phyloP scores from a whole-genome alignment of 805 yeast genomes.

The Candida sphagnicola region DNA sequence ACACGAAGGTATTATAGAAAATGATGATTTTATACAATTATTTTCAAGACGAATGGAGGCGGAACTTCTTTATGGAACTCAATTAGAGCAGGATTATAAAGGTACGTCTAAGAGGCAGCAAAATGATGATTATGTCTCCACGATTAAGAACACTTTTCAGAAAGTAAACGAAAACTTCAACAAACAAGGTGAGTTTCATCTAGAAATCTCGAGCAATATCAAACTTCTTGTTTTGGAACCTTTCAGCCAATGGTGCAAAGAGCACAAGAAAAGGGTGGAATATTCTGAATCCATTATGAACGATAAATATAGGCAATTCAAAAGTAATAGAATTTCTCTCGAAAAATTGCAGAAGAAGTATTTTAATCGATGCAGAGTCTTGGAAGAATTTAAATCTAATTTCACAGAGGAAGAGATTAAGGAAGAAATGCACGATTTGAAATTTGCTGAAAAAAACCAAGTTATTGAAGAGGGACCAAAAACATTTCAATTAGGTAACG shows the following conservation, averaged over 20 bases:
- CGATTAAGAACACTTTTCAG: slow-evolving; percentile 59
- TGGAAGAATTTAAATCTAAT: slow-evolving; percentile 60
- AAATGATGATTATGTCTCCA: slow-evolving; percentile 57
- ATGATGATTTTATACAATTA: slow-evolving; percentile 61
- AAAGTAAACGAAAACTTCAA: slow-evolving; percentile 53
- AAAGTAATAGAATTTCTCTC: slow-evolving; percentile 41
- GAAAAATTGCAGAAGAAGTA: slow-evolving; percentile 63
- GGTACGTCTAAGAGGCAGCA: slow-evolving; percentile 40
- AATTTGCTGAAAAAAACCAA: slow-evolving; percentile 8
- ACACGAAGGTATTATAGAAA: slow-evolving; percentile 63
- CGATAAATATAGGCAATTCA: slow-evolving; percentile 50
- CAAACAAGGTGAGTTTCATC: slow-evolving; percentile 55
- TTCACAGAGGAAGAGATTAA: slow-evolving; percentile 41
- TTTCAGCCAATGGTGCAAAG: slow-evolving; percentile 69
- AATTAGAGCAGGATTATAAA: slow-evolving; percentile 33
- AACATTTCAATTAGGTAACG: slow-evolving; percentile 29
- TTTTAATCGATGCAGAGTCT: slow-evolving; percentile 70
- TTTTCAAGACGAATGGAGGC: slow-evolving; percentile 69
- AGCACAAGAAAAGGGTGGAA: slow-evolving; percentile 64
- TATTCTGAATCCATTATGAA: slow-evolving; percentile 53
- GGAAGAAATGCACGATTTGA: slow-evolving; percentile 23
- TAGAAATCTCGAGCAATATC: slow-evolving; percentile 60
- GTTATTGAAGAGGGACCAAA: slow-evolving; percentile 19
- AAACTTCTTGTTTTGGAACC: slow-evolving; percentile 61
- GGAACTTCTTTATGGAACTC: slow-evolving; percentile 63